Conservation (phyloP, 768 basidiomycete species). For the Podaxis rugospora region DNA sequence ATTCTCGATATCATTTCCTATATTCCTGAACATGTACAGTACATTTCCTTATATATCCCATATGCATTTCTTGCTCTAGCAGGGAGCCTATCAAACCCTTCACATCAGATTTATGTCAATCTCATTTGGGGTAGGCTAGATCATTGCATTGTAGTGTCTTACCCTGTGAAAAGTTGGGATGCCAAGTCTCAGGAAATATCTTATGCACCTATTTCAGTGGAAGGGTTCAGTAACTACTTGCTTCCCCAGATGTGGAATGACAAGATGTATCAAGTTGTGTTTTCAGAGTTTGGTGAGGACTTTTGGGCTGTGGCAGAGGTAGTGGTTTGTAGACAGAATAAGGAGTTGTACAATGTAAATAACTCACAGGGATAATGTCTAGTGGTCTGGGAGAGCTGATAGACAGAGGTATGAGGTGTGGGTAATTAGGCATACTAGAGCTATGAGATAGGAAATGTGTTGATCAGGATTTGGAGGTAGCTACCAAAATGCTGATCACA, state of each 20-base stretch:
- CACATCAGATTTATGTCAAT: not conserved
- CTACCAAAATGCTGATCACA: not conserved
- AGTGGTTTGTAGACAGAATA: not conserved
- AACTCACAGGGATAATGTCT: too few species aligned
- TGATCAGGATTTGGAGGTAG: too few species aligned
- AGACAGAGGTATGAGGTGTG: too few species aligned
- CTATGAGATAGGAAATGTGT: not conserved
- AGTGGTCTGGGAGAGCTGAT: too few species aligned
- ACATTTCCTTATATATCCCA: not conserved
- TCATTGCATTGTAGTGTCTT: not conserved
- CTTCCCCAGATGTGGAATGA: not conserved
- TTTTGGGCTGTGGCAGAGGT: constrained; percentile 2
- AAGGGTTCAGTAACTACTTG: not conserved
- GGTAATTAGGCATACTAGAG: too few species aligned
- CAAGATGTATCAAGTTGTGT: not conserved
- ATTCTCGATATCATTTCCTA: not conserved
- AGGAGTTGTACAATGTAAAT: not conserved
- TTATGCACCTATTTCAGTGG: not conserved
- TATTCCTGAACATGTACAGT: not conserved
- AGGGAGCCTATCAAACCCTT: not conserved
- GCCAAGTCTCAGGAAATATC: not conserved
- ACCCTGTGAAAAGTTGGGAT: not conserved
- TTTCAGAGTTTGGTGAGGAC: not conserved
- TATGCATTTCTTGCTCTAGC: not conserved
- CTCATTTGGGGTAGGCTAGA: constrained; percentile 1